Evolutionary conservation across 1,284 basidiomycete species (phyloP), one percentile per base, ranked within the genome.

Genomic region (Boletus semigastroideus): DNA sequence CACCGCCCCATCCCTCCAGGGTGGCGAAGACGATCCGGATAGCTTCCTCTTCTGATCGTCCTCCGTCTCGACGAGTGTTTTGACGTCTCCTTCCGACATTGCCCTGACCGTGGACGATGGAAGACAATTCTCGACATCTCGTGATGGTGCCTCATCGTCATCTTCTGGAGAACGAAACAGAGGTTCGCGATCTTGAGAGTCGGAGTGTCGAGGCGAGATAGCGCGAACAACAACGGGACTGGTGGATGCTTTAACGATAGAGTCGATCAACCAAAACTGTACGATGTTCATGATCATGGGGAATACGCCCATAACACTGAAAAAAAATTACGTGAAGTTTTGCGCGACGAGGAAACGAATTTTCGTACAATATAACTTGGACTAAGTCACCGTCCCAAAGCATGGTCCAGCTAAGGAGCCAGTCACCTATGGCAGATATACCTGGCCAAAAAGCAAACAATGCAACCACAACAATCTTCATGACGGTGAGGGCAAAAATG

Each of bases 261-360:
- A 90, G 71, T 92, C 90, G 52, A 91, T 90, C 45, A 91, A 72
- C 90, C 90, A 92, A 74, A 92, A 92, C 67, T 96, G 93, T 17
- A 94, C 59, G 44, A 94, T 74, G 68, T 94, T 98, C 94, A 97
- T 97, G 52, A 88, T 77, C 55, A 95, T 86, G 1, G 95, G 95
- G 73, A 97, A 95, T 44, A 98, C 68, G 50, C 93, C 92, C 91
- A 98, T 96, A 33, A 87, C 87, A 62, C 88, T 90, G 59, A 33
- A 44, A 43, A 25, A 56, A 44, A 51, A 51, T 13, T 51, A 42
- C 33, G 46, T 58, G 12, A 56, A 46, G 28, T 4, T 12, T 59
- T 13, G 53, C 37, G 10, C 20, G 41, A 31, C n/a, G 22, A 51
- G 53, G 36, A 28, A 42, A 40, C 17, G 14, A 43, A 31, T 27